Conservation (phyloP, 345 rosid species). For the Salix suchowensis region DNA sequence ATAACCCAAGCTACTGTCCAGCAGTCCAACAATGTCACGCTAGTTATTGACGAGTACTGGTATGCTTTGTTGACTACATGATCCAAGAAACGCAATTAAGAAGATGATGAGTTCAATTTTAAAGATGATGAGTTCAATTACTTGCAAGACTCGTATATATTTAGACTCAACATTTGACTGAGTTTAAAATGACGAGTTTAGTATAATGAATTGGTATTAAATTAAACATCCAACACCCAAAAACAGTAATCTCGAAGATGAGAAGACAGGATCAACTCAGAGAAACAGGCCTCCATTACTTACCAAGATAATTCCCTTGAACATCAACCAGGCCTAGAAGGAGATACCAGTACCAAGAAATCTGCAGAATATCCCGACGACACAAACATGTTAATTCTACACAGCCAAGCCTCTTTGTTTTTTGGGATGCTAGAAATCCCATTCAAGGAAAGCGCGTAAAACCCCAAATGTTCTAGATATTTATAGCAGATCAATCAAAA, state of each 20-base stretch:
- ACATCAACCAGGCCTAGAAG: constrained; percentile 55
- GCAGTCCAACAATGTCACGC: constrained; percentile 59
- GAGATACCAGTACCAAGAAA: constrained; percentile 62
- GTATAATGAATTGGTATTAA: no score
- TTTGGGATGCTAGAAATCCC: no score
- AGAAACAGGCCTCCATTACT: constrained; percentile 14
- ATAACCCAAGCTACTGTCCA: constrained; percentile 53
- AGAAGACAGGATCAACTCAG: neutral
- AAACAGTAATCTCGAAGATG: neutral
- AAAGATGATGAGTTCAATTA: no score
- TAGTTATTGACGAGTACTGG: constrained; percentile 57
- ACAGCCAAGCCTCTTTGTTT: neutral
- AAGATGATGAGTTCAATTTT: neutral
- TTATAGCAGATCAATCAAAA: no score
- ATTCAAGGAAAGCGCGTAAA: no score
- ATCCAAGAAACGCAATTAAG: neutral
- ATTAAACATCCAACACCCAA: neutral
- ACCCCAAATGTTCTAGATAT: no score
- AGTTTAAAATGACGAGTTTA: no score
- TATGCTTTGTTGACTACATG: constrained; percentile 58
- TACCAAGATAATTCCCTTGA: constrained; percentile 57
- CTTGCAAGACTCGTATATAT: no score
- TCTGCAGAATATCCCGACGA: constrained; percentile 21
- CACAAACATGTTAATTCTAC: neutral
- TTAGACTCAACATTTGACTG: no score